Conservation (phyloP, 2,329 filamentous ascomycete genomes). For the Talaromyces atroroseus region DNA sequence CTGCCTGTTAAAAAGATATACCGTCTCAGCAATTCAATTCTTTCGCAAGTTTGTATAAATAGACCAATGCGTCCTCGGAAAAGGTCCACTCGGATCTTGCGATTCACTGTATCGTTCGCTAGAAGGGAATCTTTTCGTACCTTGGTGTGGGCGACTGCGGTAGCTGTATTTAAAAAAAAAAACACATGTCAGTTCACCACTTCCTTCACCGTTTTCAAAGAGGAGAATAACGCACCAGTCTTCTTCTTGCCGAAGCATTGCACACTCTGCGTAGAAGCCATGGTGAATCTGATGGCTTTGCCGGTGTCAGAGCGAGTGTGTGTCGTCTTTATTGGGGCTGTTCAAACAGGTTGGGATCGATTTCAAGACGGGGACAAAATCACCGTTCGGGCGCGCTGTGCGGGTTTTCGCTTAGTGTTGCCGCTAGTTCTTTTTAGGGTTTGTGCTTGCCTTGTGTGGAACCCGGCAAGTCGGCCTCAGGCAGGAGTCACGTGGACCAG, state of each 20-base stretch:
- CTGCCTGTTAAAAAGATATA: slow-evolving; percentile 48
- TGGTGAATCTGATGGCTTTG: slow-evolving; percentile 49
- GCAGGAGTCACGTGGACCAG: neutral
- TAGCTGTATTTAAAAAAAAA: slow-evolving; percentile 51
- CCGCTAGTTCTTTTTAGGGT: slow-evolving; percentile 25
- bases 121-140: slow-evolving; percentile 44
- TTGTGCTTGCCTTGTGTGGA: slow-evolving; percentile 21
- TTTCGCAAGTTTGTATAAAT: neutral
- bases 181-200: neutral
- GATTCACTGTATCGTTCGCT: slow-evolving; percentile 1
- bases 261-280: slow-evolving; percentile 74
- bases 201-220: neutral
- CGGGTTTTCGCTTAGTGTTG: slow-evolving; percentile 40
- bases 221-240: slow-evolving; percentile 49
- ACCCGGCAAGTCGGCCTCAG: no score
- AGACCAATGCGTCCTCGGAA: neutral
- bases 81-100: neutral
- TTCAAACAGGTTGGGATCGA: slow-evolving; percentile 17
- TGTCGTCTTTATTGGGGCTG: slow-evolving; percentile 17
- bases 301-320: slow-evolving; percentile 36
- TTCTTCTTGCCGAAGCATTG: slow-evolving; percentile 99
- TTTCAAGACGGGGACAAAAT: slow-evolving; percentile 18
- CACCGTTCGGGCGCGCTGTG: slow-evolving; percentile 21
- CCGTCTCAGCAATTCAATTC: slow-evolving; percentile 11
- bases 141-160: slow-evolving; percentile 89